Evolutionary conservation across 2,329 filamentous ascomycete genomes (phyloP).

Genomic region (Cladophialophora yegresii): DNA sequence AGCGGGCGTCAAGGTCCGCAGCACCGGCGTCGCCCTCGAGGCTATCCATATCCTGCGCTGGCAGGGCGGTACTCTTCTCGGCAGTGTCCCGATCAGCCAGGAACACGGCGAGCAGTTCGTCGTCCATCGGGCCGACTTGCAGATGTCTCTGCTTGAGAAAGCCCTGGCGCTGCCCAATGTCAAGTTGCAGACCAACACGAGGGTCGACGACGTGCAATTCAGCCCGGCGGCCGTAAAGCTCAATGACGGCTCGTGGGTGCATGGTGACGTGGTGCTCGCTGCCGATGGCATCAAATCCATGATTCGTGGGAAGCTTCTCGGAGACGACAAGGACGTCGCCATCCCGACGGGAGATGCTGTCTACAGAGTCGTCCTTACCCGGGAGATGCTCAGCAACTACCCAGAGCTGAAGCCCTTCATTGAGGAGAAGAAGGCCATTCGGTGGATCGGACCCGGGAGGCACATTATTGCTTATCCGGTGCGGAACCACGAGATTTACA

Average conservation of each 20-base stretch:
- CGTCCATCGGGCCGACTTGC: constrained; percentile 40
- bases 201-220: constrained; percentile 37
- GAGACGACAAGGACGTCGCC: constrained; percentile 42
- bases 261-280: constrained; percentile 38
- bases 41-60: constrained; percentile 47
- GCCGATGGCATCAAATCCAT: constrained; percentile 30
- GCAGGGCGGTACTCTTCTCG: constrained; percentile 38
- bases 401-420: constrained; percentile 38
- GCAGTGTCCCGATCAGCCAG: constrained; percentile 36
- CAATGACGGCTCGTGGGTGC: constrained; percentile 29
- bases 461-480: constrained; percentile 41
- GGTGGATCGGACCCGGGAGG: constrained; percentile 40
- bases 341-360: constrained; percentile 39
- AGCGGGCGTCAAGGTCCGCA: constrained; percentile 26
- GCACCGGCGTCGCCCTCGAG: constrained; percentile 37
- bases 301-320: constrained; percentile 22
- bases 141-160: constrained; percentile 44
- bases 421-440: constrained; percentile 38
- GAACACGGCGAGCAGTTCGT: constrained; percentile 51
- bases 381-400: constrained; percentile 34
- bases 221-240: constrained; percentile 36
- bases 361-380: constrained; percentile 38
- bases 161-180: constrained; percentile 29
- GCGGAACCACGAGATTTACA: constrained; percentile 64
- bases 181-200: constrained; percentile 33